These are phyloP conservation scores for Hyphodiscus hymeniophilus DNA, from an alignment of 495 filamentous ascomycete species.

Conservation along the genomic window DNA sequence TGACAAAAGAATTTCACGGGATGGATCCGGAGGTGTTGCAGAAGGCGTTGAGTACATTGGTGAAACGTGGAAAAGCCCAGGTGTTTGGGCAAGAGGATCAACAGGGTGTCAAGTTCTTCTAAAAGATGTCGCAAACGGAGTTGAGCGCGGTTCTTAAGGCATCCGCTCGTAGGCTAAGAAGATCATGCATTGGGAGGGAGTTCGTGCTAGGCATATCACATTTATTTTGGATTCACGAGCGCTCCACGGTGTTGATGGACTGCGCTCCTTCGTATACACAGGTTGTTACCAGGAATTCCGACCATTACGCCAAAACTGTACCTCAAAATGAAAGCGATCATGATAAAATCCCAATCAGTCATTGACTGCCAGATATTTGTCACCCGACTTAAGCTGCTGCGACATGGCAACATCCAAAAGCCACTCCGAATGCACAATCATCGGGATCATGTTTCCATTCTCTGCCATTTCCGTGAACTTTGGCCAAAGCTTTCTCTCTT, in stretches of 20 bases:
- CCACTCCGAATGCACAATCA: constrained; percentile 82
- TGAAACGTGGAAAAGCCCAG: constrained; percentile 86
- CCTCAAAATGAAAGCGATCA: constrained; percentile 1
- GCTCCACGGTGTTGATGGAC: not conserved
- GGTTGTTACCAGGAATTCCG: not conserved
- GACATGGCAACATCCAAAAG: constrained; percentile 80
- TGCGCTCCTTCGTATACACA: not conserved
- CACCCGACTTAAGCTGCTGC: constrained; percentile 60
- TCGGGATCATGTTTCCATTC: constrained; percentile 59
- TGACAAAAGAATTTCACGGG: constrained; percentile 68
- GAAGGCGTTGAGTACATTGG: constrained; percentile 67
- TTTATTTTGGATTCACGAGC: not conserved
- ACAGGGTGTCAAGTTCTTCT: constrained; percentile 95
- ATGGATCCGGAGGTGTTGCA: constrained; percentile 76
- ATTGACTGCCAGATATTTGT: constrained; percentile 42
- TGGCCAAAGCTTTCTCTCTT: constrained; percentile 69
- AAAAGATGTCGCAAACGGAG: constrained; percentile 14
- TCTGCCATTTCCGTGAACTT: constrained; percentile 70
- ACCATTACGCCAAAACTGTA: not conserved
- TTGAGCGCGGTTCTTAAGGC: no score
- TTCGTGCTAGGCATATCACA: constrained; percentile 6
- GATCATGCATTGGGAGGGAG: constrained; percentile 13
- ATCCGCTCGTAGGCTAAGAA: not conserved
- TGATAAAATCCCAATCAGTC: constrained; percentile 8
- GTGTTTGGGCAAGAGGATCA: constrained; percentile 84